Percentiles rank a stretch among this genome's conserved stretches.
These are phyloP conservation scores for Neoboletus magnificus DNA, from an alignment of 768 basidiomycete species.

Conservation along the genomic window DNA sequence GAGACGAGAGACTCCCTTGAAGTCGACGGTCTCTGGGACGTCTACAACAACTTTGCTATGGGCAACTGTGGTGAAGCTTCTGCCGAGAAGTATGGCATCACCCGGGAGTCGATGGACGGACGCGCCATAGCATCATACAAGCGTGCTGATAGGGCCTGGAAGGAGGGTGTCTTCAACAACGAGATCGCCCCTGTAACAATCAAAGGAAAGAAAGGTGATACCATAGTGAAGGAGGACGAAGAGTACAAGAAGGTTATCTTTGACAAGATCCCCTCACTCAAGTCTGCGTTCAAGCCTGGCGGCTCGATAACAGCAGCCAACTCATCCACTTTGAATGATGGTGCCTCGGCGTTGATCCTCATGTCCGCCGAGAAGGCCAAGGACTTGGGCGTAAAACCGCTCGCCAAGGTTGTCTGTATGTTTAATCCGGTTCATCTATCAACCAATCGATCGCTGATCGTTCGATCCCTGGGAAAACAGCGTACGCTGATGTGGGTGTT, in stretches of 20 bases:
- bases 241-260: slow-evolving; percentile 96
- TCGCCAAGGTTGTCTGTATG: slow-evolving; percentile 94
- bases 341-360: slow-evolving; percentile 91
- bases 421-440: slow-evolving; percentile 10
- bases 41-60: slow-evolving; percentile 98
- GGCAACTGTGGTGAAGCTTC: slow-evolving; percentile 92
- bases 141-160: slow-evolving; percentile 91
- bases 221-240: slow-evolving; percentile 88
- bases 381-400: slow-evolving; percentile 85
- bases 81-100: slow-evolving; percentile 77
- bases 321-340: slow-evolving; percentile 92
- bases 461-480: slow-evolving; percentile 44
- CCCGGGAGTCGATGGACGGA: slow-evolving; percentile 82
- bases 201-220: slow-evolving; percentile 93
- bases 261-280: slow-evolving; percentile 87
- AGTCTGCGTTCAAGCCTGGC: slow-evolving; percentile 85
- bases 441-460: slow-evolving; percentile 2
- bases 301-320: slow-evolving; percentile 96
- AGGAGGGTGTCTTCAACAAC: slow-evolving; percentile 73
- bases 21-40: slow-evolving; percentile 93
- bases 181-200: slow-evolving; percentile 90
- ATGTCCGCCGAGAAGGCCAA: slow-evolving; percentile 92
- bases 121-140: slow-evolving; percentile 95
- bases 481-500: slow-evolving; percentile 95
- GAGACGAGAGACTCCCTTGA: slow-evolving; percentile 84